Evolutionary conservation across 2,329 filamentous ascomycete species (phyloP).

Genomic region (Pyrenophora tritici-repentis): DNA sequence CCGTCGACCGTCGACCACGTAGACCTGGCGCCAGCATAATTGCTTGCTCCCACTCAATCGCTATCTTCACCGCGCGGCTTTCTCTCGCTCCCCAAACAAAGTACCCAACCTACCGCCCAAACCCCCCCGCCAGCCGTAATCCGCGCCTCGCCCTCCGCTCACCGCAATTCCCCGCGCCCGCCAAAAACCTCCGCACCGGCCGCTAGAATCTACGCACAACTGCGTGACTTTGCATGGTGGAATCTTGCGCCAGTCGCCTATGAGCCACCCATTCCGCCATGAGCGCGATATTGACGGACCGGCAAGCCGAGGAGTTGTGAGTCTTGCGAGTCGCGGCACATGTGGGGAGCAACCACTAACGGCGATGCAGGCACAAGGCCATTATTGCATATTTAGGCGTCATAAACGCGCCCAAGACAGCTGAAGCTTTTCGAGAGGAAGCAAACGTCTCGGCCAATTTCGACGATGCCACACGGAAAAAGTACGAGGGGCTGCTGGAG

Average conservation of each 20-base stretch:
- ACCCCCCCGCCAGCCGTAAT: conserved; percentile 6
- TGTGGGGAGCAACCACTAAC: conserved; percentile 10
- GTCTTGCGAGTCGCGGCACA: conserved; percentile 43
- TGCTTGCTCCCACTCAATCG: conserved; percentile 11
- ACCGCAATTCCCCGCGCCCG: conserved; percentile 29
- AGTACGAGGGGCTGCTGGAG: conserved; percentile 91
- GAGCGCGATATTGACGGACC: conserved; percentile 75
- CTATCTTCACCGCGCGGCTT: conserved; percentile 6
- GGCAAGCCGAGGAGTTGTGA: conserved; percentile 89
- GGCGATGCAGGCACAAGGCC: conserved; percentile 75
- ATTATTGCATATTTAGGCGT: conserved; percentile 86
- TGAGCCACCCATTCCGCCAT: conserved; percentile 55
- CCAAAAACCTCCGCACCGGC: conserved; percentile 22
- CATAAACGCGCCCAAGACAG: conserved; percentile 71
- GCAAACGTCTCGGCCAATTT: conserved; percentile 74
- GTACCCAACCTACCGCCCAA: conserved; percentile 3
- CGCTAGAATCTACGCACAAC: conserved; percentile 5
- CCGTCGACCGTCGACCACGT: background rate
- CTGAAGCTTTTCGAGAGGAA: conserved; percentile 75
- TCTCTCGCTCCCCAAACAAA: conserved; percentile 1
- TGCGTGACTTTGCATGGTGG: conserved; percentile 38
- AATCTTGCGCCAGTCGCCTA: conserved; percentile 23
- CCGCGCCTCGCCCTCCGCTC: conserved; percentile 14
- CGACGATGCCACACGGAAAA: conserved; percentile 82
- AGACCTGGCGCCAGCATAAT: background rate